Percentiles rank a stretch among this genome's conserved stretches.
Conservation (phyloP, 495 filamentous ascomycete species). For the Neurospora cerealis region DNA sequence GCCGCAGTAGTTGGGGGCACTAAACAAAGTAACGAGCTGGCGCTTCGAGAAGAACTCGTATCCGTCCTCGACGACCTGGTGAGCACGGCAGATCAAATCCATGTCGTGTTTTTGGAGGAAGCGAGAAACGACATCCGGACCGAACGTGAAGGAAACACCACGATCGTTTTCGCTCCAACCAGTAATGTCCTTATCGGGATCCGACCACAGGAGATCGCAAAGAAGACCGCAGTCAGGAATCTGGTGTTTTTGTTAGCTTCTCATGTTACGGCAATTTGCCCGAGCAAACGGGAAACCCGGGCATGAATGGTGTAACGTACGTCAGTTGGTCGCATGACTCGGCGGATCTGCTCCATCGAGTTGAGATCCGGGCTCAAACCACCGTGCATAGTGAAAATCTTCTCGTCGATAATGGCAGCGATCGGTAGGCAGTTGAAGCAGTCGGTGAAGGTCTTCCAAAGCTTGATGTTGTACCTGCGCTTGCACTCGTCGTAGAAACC, state of each 20-base stretch:
- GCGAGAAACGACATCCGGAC: conserved; percentile 95
- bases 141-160: conserved; percentile 97
- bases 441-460: conserved; percentile 99
- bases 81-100: conserved; percentile 97
- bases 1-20: conserved; percentile 97
- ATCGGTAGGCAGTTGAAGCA: conserved; percentile 99
- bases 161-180: conserved; percentile 99
- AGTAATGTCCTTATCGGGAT: conserved; percentile 99
- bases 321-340: conserved; percentile 98
- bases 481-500: conserved; percentile 99
- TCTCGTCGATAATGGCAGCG: conserved; percentile 99
- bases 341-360: conserved; percentile 99
- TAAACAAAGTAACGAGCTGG: conserved; percentile 95
- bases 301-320: conserved; percentile 39
- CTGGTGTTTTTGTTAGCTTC: conserved; percentile 42
- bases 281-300: neutral
- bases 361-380: conserved; percentile 95
- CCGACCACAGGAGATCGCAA: conserved; percentile 96
- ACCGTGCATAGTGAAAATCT: conserved; percentile 99
- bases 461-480: conserved; percentile 98
- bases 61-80: conserved; percentile 97
- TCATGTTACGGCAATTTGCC: neutral
- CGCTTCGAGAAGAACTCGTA: conserved; percentile 99
- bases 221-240: conserved; percentile 97
- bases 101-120: conserved; percentile 99